phyloP scores from a whole-genome alignment of 257 asterid species.

The Solanum dulcamara region DNA sequence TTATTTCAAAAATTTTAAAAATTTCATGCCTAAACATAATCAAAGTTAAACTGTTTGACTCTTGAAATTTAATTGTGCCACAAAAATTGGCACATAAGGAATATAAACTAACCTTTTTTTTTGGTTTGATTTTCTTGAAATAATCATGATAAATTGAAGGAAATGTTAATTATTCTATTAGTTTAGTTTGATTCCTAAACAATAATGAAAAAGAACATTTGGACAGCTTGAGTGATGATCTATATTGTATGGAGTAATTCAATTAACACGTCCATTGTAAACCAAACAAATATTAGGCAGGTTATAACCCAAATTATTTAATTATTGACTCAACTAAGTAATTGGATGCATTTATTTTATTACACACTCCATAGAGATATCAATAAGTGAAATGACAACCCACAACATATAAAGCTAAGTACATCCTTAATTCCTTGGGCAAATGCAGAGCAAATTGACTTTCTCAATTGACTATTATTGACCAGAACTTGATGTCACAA shows the following conservation, averaged over 20 bases:
- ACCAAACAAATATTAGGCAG: not conserved
- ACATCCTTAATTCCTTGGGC: not conserved
- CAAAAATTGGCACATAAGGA: too few relatives aligned
- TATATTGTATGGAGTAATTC: not conserved
- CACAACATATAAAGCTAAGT: not conserved
- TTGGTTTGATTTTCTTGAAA: not conserved
- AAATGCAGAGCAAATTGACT: not conserved
- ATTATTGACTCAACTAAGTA: not conserved
- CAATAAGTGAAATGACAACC: not conserved
- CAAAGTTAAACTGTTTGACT: too few relatives aligned
- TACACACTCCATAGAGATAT: not conserved
- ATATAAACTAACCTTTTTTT: not conserved
- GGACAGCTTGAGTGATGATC: not conserved
- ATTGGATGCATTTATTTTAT: not conserved
- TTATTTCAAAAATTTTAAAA: too few relatives aligned
- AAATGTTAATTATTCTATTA: not conserved
- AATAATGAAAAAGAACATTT: not conserved
- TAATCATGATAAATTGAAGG: not conserved
- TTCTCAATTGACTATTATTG: not conserved
- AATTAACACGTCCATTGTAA: not conserved
- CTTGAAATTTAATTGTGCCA: too few relatives aligned
- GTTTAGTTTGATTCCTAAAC: not conserved
- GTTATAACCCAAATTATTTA: too few relatives aligned
- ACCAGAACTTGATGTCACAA: not conserved
- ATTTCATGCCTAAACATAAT: too few relatives aligned